Base-by-base conservation (phyloP, 176 grass and related monocot genomes). In the Metroxylon sagu region DNA sequence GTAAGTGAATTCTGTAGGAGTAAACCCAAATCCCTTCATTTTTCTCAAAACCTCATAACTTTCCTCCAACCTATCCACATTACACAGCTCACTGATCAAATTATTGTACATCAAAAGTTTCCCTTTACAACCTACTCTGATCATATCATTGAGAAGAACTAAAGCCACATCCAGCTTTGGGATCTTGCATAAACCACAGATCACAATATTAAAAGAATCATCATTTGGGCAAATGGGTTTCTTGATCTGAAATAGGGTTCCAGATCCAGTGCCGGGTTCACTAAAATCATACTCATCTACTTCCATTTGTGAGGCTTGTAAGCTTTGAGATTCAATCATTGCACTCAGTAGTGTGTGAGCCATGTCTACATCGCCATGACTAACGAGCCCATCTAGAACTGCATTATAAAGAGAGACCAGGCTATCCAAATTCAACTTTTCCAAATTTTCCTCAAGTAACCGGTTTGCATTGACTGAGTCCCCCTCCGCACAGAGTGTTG, bases 41-140 rank as follows among this genome's bases (percentile, higher is more conserved):
- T 67, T 78, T 59, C 75, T 69, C 66, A 88, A 78, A 58, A 90
- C 27, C 16, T 66, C 28, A 25, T 85, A 96, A 68, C 73, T 79
- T 72, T 96, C 92, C 50, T 90, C 86, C 43, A 90, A 56, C 57
- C 81, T 84, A 80, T 85, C 83, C 39, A 65, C 53, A 72, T 56
- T 82, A 69, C 86, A 96, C 57, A 90, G 68, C 59, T 80, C 86
- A 74, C 62, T 63, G 50, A 96, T 90, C 71, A 96, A 79, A 71
- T 90, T 66, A 79, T 96, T 96, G 68, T 82, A 85, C 86, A 96
- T 87, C 61, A 87, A 74, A 67, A 90, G 57, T 56, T 79, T 90
- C 55, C 92, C 92, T 65, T 80, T 84, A 64, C 53, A 82, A 50
- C 83, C 80, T 56, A 85, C 56, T 70, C 19, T 18, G 55, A 84